These are phyloP conservation scores for Saprolegnia parasitica DNA, from an alignment of 352 stramenopile genomes.

Conservation along the genomic window DNA sequence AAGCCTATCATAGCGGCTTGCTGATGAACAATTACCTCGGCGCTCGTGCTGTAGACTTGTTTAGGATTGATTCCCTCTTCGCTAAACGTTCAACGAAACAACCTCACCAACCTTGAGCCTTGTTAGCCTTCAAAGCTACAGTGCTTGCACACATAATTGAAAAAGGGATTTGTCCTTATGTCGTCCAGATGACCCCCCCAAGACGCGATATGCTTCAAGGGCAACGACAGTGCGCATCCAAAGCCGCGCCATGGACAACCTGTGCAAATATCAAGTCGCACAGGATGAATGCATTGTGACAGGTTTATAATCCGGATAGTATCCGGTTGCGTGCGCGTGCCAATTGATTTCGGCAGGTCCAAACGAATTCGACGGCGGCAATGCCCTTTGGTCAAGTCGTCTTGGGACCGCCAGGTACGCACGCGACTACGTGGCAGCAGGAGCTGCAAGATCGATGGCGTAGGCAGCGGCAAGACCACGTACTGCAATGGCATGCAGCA, in stretches of 20 bases:
- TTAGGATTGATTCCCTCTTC: no score
- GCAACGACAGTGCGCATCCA: no score
- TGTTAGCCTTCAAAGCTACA: not conserved
- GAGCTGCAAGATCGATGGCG: not conserved
- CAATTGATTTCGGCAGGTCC: not conserved
- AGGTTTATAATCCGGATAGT: not conserved
- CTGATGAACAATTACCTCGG: no score
- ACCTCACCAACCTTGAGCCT: no score
- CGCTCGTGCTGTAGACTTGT: no score
- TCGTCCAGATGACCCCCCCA: no score
- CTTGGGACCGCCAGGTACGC: constrained; percentile 22
- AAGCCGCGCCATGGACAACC: no score
- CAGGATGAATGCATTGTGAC: not conserved
- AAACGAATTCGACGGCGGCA: not conserved
- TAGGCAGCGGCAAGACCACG: constrained; percentile 94
- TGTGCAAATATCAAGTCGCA: not conserved
- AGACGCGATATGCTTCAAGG: no score
- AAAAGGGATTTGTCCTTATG: no score
- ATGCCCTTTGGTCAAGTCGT: constrained; percentile 29
- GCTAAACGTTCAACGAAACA: no score
- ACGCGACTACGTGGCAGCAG: not conserved
- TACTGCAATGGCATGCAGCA: constrained; percentile 98
- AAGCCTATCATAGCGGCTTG: no score
- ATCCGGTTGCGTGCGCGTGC: not conserved
- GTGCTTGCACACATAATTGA: not conserved